Conservation (phyloP, 148 eudicot species). For the Chenopodium berlandieri region DNA sequence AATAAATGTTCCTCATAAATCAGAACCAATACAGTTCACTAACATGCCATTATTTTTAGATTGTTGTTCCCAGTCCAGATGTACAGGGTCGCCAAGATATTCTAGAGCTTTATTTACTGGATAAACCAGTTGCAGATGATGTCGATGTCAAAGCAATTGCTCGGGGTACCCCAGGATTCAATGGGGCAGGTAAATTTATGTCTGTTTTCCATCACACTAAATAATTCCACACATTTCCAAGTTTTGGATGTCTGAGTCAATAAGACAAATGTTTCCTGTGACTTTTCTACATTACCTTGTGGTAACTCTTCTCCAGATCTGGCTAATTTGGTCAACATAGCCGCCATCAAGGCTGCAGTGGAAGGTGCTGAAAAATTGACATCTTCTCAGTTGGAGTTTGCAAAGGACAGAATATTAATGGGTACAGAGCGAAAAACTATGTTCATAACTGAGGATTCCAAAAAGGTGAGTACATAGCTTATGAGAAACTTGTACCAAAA, state of each 20-base stretch:
- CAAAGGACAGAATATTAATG: conserved; percentile 96
- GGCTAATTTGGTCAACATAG: conserved; percentile 94
- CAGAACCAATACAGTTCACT: background rate
- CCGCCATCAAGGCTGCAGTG: conserved; percentile 96
- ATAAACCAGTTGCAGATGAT: conserved; percentile 81
- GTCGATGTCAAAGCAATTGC: conserved; percentile 85
- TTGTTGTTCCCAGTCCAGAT: conserved; percentile 93
- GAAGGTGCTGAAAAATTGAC: conserved; percentile 87
- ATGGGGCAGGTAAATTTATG: conserved; percentile 72
- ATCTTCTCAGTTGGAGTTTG: conserved; percentile 78
- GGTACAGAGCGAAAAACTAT: conserved; percentile 91
- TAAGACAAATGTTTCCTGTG: background rate
- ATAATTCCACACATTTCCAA: background rate
- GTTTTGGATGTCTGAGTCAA: background rate
- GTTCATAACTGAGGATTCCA: conserved; percentile 86
- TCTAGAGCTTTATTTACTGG: conserved; percentile 80
- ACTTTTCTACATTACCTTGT: conserved; percentile 12
- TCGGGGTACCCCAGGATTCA: conserved; percentile 98
- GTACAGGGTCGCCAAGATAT: conserved; percentile 92
- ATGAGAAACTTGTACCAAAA: background rate
- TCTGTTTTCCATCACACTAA: background rate
- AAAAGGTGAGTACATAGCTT: conserved; percentile 54
- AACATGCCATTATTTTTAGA: conserved; percentile 40
- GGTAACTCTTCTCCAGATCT: conserved; percentile 48
- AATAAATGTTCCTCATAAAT: background rate